Conservation (phyloP, 1,284 basidiomycete genomes). For the Exsudoporus floridanus region DNA sequence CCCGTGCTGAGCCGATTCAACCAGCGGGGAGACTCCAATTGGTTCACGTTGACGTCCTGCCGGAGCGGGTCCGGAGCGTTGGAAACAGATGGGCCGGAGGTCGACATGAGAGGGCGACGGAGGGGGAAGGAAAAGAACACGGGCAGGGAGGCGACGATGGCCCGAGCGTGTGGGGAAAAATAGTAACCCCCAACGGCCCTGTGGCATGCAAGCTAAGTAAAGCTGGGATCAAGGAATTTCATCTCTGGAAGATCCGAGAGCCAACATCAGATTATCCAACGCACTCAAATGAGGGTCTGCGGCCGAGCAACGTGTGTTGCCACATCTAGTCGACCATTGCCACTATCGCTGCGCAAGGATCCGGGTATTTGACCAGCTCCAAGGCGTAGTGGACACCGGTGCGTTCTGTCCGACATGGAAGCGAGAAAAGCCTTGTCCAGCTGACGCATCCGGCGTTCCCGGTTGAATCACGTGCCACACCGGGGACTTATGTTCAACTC, state of each 20-base stretch:
- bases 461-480: no score
- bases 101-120: neutral
- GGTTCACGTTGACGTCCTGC: neutral
- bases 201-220: constrained; percentile 4
- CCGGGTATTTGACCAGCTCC: constrained; percentile 4
- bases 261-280: neutral
- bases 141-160: neutral
- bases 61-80: neutral
- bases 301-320: constrained; percentile 22
- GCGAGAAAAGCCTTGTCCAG: no score
- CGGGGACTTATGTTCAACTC: neutral
- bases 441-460: no score
- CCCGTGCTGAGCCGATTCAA: neutral
- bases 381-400: neutral
- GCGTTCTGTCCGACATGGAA: neutral
- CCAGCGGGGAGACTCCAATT: neutral
- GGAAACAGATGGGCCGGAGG: neutral
- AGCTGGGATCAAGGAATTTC: neutral
- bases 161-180: constrained; percentile 3
- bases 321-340: neutral
- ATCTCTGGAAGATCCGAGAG: constrained; percentile 17
- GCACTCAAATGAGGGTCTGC: constrained; percentile 9
- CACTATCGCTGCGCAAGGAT: constrained; percentile 3
- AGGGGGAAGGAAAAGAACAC: neutral
- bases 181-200: neutral